These are phyloP conservation scores for Leccinum boreale DNA, from an alignment of 768 basidiomycete species.

Conservation along the genomic window DNA sequence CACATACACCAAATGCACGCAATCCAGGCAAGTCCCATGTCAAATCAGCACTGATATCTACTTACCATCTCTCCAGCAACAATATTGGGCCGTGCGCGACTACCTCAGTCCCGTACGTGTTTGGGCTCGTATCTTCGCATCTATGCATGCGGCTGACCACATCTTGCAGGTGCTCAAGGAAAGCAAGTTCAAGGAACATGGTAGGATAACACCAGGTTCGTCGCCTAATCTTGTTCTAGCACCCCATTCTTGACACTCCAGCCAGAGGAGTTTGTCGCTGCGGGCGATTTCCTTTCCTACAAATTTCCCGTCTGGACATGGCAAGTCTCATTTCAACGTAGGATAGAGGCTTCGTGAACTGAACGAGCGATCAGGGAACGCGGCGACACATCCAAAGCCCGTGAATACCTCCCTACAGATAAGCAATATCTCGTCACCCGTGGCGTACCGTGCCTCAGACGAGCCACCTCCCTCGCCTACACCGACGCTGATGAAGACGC, in stretches of 20 bases:
- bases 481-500: slow-evolving; percentile 96
- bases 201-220: slow-evolving; percentile 89
- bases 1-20: slow-evolving; percentile 39
- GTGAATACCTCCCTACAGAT: slow-evolving; percentile 91
- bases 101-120: slow-evolving; percentile 82
- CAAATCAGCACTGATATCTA: background rate
- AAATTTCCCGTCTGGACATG: slow-evolving; percentile 99
- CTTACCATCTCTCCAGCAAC: slow-evolving; percentile 53
- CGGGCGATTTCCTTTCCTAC: slow-evolving; percentile 95
- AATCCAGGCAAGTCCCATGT: slow-evolving; percentile 37
- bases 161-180: slow-evolving; percentile 82
- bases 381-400: slow-evolving; percentile 78
- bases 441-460: slow-evolving; percentile 94
- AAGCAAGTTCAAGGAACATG: slow-evolving; percentile 99
- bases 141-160: slow-evolving; percentile 25
- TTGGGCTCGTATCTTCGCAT: slow-evolving; percentile 11
- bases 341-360: background rate
- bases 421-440: slow-evolving; percentile 97
- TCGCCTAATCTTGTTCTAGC: slow-evolving; percentile 1
- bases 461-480: slow-evolving; percentile 89
- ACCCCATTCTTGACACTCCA: slow-evolving; percentile 10
- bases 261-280: slow-evolving; percentile 95
- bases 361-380: slow-evolving; percentile 65
- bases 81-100: slow-evolving; percentile 91
- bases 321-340: slow-evolving; percentile 41